These are phyloP conservation scores for Epichloe elymi DNA, from an alignment of 2,329 filamentous ascomycete genomes.

Conservation along the genomic window DNA sequence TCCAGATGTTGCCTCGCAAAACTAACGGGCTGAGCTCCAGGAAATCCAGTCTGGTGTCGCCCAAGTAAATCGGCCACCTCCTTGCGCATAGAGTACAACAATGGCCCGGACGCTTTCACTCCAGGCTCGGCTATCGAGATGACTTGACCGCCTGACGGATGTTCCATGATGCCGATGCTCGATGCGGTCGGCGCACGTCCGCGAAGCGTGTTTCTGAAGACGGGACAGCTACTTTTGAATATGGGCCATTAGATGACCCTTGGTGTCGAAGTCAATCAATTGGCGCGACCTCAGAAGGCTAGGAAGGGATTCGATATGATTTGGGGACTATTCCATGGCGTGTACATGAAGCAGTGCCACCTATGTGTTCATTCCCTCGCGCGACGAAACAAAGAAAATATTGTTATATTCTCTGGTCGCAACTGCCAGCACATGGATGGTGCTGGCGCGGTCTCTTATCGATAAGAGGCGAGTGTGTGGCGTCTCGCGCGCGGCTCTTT, in stretches of 20 bases:
- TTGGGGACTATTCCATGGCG: not conserved
- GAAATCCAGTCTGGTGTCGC: conserved; percentile 57
- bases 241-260: not conserved
- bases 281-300: not conserved
- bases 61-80: conserved; percentile 67
- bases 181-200: not conserved
- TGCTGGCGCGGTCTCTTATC: not conserved
- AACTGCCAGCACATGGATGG: not conserved
- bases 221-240: not conserved
- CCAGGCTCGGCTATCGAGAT: conserved; percentile 47
- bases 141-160: conserved; percentile 23
- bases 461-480: not conserved
- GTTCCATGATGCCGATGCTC: conserved; percentile 15
- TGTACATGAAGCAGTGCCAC: not conserved
- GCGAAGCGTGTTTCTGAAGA: not conserved
- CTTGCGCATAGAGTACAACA: conserved; percentile 49
- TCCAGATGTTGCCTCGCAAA: conserved; percentile 70
- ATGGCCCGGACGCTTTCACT: conserved; percentile 47
- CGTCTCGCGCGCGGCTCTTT: not conserved
- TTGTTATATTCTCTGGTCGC: not conserved
- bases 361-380: not conserved
- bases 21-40: conserved; percentile 87
- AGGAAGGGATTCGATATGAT: not conserved
- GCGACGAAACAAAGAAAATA: not conserved
- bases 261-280: not conserved